Conservation (phyloP, 495 filamentous ascomycete species). For the Podospora sp. region DNA sequence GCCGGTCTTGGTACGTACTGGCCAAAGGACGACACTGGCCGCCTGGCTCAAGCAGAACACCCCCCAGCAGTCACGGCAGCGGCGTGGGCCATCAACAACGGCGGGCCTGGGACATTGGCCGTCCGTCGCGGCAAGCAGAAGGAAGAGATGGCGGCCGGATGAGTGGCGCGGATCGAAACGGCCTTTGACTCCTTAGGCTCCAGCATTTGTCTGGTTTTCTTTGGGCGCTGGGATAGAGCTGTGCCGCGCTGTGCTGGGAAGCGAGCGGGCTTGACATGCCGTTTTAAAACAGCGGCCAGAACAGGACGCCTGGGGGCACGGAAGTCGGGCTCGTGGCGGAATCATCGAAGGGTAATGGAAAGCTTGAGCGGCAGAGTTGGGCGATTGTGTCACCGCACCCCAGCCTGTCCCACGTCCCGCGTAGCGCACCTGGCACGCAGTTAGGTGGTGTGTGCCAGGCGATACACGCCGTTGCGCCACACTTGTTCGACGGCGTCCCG, state of each 20-base stretch:
- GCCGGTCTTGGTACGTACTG: slow-evolving; percentile 7
- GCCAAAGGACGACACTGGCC: not conserved
- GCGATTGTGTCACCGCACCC: slow-evolving; percentile 11
- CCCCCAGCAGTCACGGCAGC: slow-evolving; percentile 7
- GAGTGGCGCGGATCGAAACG: slow-evolving; percentile 29
- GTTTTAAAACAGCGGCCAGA: slow-evolving; percentile 13
- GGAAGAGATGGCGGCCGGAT: slow-evolving; percentile 20
- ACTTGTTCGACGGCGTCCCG: not conserved
- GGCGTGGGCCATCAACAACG: slow-evolving; percentile 4
- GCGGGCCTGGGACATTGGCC: slow-evolving; percentile 7
- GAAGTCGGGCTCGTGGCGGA: slow-evolving; percentile 9
- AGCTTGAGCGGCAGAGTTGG: not conserved
- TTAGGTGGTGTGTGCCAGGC: not conserved
- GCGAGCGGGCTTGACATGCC: slow-evolving; percentile 25
- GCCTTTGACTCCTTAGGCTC: slow-evolving; percentile 30
- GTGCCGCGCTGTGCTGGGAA: slow-evolving; percentile 30
- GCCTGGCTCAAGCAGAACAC: not conserved
- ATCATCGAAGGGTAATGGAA: not conserved
- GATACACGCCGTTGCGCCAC: not conserved
- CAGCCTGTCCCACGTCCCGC: not conserved
- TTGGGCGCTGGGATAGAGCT: slow-evolving; percentile 24
- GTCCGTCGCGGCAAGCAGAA: slow-evolving; percentile 1
- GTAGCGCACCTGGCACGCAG: not conserved
- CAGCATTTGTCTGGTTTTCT: slow-evolving; percentile 31
- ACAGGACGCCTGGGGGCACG: not conserved